Conservation (phyloP, 2,329 filamentous ascomycete species). For the Paracorniculantispora psalliotae region DNA sequence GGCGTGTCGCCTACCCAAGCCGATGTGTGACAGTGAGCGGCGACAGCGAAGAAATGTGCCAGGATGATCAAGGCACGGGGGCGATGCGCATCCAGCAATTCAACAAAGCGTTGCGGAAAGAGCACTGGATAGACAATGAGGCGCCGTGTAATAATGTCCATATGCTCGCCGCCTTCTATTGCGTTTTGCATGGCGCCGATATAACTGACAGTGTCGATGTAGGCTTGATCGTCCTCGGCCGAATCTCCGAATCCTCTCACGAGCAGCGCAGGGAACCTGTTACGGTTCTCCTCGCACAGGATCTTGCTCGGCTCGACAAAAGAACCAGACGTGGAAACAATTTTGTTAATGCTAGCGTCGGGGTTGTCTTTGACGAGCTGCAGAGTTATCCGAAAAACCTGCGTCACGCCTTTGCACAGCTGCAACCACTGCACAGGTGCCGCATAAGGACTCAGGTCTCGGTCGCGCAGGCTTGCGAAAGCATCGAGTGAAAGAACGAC, state of each 20-base stretch:
- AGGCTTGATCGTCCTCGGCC: constrained; percentile 16
- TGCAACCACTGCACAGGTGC: constrained; percentile 23
- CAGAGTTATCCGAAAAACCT: constrained; percentile 16
- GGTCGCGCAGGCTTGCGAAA: constrained; percentile 18
- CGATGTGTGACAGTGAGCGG: constrained; percentile 12
- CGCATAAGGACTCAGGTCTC: constrained; percentile 19
- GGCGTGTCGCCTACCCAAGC: constrained; percentile 17
- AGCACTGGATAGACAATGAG: constrained; percentile 19
- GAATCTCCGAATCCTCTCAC: constrained; percentile 3
- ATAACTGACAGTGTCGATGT: constrained; percentile 16
- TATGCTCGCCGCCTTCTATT: constrained; percentile 13
- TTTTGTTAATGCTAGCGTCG: constrained; percentile 15
- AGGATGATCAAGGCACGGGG: constrained; percentile 21
- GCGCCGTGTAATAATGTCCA: constrained; percentile 16
- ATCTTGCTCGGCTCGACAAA: constrained; percentile 14
- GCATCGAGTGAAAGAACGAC: constrained; percentile 20
- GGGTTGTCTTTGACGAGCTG: constrained; percentile 15
- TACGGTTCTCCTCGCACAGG: constrained; percentile 3
- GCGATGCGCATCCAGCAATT: constrained; percentile 16
- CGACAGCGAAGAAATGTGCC: constrained; percentile 21
- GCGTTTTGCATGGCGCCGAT: constrained; percentile 18
- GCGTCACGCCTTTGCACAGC: constrained; percentile 20
- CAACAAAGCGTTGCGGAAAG: constrained; percentile 17
- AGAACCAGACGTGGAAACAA: constrained; percentile 14
- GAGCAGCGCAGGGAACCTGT: constrained; percentile 16